These are phyloP conservation scores for Saccharum hybrid DNA, from an alignment of 202 grass and related monocot genomes.

Conservation along the genomic window DNA sequence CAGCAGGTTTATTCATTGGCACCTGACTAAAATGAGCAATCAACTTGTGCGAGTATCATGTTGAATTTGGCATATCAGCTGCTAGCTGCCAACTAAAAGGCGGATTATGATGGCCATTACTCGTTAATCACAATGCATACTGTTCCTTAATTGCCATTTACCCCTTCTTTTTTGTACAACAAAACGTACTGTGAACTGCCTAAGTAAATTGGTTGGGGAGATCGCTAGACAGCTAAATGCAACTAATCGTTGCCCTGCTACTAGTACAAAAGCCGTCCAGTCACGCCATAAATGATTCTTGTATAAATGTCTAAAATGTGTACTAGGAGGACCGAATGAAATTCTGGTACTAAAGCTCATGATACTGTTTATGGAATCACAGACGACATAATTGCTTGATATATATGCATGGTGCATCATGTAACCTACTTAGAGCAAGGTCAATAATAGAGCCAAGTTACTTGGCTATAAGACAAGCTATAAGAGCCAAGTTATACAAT, in stretches of 20 bases:
- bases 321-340: neutral
- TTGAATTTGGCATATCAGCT: constrained; percentile 20
- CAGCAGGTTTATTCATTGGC: neutral
- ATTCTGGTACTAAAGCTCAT: neutral
- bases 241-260: neutral
- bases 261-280: neutral
- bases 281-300: neutral
- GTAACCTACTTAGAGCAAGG: no score
- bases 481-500: no score
- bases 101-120: neutral
- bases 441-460: no score
- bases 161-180: neutral
- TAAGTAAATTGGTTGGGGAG: neutral
- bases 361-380: no score
- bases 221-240: neutral
- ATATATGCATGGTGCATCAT: no score
- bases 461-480: no score
- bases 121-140: neutral
- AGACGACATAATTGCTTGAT: no score
- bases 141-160: neutral
- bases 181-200: neutral
- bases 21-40: neutral
- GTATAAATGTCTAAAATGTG: neutral
- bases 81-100: neutral
- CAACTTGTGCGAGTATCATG: neutral